Evolutionary conservation across 305 asterid species (phyloP).

Genomic region (Fraxinus nigra): DNA sequence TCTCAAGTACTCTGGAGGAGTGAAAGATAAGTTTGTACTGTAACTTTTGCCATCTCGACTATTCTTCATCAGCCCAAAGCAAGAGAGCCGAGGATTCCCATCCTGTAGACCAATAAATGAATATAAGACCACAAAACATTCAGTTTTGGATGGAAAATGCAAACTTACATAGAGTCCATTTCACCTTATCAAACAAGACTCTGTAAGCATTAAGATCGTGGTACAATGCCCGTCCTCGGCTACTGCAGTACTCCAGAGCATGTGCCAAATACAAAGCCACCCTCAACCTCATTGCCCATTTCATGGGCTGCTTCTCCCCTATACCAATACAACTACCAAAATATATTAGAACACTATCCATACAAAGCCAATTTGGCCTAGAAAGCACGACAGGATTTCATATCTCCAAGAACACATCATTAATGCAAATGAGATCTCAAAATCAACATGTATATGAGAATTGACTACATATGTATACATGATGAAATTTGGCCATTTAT

Average conservation of each 20-base stretch:
- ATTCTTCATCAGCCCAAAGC: slow-evolving; percentile 75
- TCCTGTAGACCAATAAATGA: slow-evolving; percentile 34
- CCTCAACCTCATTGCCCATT: slow-evolving; percentile 82
- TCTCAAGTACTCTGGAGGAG: slow-evolving; percentile 76
- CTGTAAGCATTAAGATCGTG: slow-evolving; percentile 79
- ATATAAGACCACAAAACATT: slow-evolving; percentile 8
- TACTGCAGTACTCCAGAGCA: slow-evolving; percentile 70
- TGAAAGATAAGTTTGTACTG: slow-evolving; percentile 70
- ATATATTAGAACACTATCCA: not conserved
- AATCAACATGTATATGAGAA: not conserved
- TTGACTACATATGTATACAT: not conserved
- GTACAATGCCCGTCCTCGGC: slow-evolving; percentile 56
- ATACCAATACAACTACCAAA: slow-evolving; percentile 18
- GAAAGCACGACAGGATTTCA: not conserved
- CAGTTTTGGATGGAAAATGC: not conserved
- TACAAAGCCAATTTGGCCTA: not conserved
- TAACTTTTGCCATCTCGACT: slow-evolving; percentile 78
- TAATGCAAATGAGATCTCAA: not conserved
- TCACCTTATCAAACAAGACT: slow-evolving; percentile 64
- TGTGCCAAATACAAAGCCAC: slow-evolving; percentile 63
- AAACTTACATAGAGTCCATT: not conserved
- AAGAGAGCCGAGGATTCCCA: slow-evolving; percentile 65
- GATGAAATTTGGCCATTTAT: not conserved
- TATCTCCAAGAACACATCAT: not conserved
- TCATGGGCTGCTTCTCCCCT: slow-evolving; percentile 79